Evolutionary conservation across 768 basidiomycete genomes (phyloP), one percentile per base, ranked within the genome.

Genomic region (Leccinum sublutescens): DNA sequence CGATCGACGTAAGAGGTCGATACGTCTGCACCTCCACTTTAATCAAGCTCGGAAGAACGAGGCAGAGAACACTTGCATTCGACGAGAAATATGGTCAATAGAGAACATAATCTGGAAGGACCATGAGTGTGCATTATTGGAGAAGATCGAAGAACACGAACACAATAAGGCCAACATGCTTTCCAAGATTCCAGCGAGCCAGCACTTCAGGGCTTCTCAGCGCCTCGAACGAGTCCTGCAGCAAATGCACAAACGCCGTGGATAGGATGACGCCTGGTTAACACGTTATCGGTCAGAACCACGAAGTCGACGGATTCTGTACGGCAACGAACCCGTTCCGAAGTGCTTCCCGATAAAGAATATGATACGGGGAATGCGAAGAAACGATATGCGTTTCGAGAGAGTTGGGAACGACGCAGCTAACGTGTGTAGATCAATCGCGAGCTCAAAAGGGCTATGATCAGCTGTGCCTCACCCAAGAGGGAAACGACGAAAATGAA

Each of bases 341-440:
- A 93, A 92, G 68, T 93, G 91, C 66, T 92, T 93, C 40, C 88
- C 90, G n/a, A 91, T 77, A 72, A 93, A 93, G 69, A 93, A 93
- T 17, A 87, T 66, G 15, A 89, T 75, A 23, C 80, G 79, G 2
- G 89, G 89, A 64, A 91, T 85, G 54, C 80, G 79, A 21, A 91
- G 65, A 57, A 77, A 78, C 6, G 78, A 76, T 14, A 80, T 66
- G 2, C 78, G 78, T 58, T 81, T 83, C 0, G 89, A 88, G 25
- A 90, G 57, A 1, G 83, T 75, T 0, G 91, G 91, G 61, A 93
- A 88, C 0, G 87, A 87, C 1, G 85, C 86, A n/a, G 91, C 90
- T 82, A 51, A 3, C 12, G 56, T 31, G 40, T 27, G 21, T 15
- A 31, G 1, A 56, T 63, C 27, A 64, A 50, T 36, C 23, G 27